Conservation (phyloP, 2,329 filamentous ascomycete genomes). For the Teratosphaeria epicoccoides region DNA sequence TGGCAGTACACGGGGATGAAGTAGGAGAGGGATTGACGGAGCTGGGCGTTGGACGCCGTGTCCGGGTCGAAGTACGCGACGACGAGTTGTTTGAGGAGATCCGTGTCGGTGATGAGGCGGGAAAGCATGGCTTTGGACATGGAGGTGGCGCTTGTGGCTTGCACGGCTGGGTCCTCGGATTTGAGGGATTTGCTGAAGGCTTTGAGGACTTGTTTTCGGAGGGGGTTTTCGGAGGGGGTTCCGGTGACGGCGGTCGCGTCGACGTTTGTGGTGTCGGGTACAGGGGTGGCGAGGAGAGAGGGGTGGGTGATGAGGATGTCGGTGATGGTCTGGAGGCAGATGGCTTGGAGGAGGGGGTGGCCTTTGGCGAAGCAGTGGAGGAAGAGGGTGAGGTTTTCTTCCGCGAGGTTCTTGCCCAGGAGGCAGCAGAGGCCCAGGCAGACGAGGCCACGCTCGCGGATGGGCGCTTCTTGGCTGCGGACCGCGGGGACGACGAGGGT, state of each 20-base stretch:
- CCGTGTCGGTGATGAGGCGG: constrained; percentile 59
- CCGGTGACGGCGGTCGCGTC: constrained; percentile 26
- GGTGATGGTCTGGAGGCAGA: constrained; percentile 79
- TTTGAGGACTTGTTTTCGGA: constrained; percentile 60
- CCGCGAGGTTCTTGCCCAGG: constrained; percentile 79
- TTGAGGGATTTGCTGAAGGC: constrained; percentile 77
- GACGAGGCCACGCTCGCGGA: constrained; percentile 79
- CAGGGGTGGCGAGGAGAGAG: constrained; percentile 55
- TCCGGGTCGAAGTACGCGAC: constrained; percentile 80
- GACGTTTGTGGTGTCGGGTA: constrained; percentile 30
- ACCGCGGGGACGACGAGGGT: constrained; percentile 93
- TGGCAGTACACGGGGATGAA: constrained; percentile 94
- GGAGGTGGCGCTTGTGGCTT: constrained; percentile 69
- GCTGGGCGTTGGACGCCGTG: constrained; percentile 65
- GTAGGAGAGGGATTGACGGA: constrained; percentile 81
- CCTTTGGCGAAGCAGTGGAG: constrained; percentile 94
- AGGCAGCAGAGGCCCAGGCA: constrained; percentile 87
- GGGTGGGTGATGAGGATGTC: constrained; percentile 89
- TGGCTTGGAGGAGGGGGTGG: constrained; percentile 79
- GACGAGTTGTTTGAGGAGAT: constrained; percentile 72
- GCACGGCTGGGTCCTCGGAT: constrained; percentile 60
- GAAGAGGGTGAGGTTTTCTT: constrained; percentile 85
- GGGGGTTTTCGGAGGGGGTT: constrained; percentile 32
- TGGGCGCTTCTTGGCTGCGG: constrained; percentile 80
- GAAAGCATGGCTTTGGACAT: constrained; percentile 80